Evolutionary conservation across 2,329 filamentous ascomycete species (phyloP).

Genomic region (Talaromyces funiculosus): DNA sequence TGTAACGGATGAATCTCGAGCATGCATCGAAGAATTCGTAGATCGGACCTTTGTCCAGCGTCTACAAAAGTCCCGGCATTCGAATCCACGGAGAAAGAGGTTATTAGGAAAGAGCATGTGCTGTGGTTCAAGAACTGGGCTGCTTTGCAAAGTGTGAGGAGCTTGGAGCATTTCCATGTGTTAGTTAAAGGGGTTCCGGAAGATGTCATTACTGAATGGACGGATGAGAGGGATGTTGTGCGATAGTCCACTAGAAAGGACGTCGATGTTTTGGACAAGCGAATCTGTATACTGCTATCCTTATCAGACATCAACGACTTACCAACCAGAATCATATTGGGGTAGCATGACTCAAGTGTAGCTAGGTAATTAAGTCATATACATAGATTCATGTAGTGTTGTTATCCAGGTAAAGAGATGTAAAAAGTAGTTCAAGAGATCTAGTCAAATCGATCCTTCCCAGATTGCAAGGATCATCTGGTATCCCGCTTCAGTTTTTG

Average conservation of each 20-base stretch:
- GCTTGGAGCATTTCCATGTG: constrained; percentile 54
- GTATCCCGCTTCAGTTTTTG: too few species aligned
- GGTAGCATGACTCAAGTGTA: too few species aligned
- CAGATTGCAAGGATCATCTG: too few species aligned
- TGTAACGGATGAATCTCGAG: constrained; percentile 46
- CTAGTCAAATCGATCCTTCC: too few species aligned
- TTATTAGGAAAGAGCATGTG: constrained; percentile 33
- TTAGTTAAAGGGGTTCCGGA: constrained; percentile 46
- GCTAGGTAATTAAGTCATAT: too few species aligned
- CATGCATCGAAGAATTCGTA: constrained; percentile 47
- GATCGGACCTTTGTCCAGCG: constrained; percentile 44
- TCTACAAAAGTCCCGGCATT: constrained; percentile 30
- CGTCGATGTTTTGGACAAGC: neutral
- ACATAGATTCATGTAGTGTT: too few species aligned
- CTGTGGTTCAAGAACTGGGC: constrained; percentile 63
- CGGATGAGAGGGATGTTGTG: constrained; percentile 26
- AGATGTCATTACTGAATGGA: constrained; percentile 41
- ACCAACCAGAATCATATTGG: neutral
- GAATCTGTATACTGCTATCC: neutral
- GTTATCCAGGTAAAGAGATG: too few species aligned
- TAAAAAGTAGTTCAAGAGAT: too few species aligned
- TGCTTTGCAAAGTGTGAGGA: constrained; percentile 55
- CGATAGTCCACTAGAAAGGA: neutral
- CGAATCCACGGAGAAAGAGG: constrained; percentile 29
- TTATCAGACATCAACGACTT: neutral